Evolutionary conservation across 768 basidiomycete species (phyloP), one percentile per base, ranked within the genome.

Genomic region (Tulasnella sp.): DNA sequence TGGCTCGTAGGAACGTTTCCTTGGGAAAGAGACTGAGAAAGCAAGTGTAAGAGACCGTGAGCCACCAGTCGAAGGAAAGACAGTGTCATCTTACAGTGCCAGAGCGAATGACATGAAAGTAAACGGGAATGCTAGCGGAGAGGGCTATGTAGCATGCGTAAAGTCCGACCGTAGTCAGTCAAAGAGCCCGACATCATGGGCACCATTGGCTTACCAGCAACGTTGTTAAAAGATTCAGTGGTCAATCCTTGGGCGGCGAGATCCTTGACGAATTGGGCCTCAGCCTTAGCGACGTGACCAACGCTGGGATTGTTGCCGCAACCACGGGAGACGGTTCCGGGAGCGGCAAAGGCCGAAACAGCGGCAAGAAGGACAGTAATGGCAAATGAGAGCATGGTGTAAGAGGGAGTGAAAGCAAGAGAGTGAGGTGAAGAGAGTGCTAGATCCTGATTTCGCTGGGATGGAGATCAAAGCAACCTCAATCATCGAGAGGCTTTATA

Each of bases 1-100:
- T 75, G 75, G 16, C 29, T 16, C 8, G 37, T 34, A 34, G 73
- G n/a, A 42, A 70, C 32, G 11, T 70, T 29, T 6, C 69, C 69
- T 1, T 26, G 47, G 1, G 29, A 0, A 16, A 39, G 7, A 47
- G 69, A 29, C 40, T 69, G 36, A 0, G 19, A 34, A 17, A 11
- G 0, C 34, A 16, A 12, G 34, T 29, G 40, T 52, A 19, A 29
- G 16, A 16, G 34, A 14, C 37, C 7, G 37, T 34, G 8, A 32
- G 22, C 22, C 32, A 22, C 34, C 32, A 32, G 8, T 14, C 16
- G 14, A 19, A n/a, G 32, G 32, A 34, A 34, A 34, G 34, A 34
- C 12, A 14, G 26, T 34, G 34, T 64, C 2, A 39, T 16, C 62
- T 26, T 4, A 63, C 65, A 11, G 65, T 47, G 16, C 68, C 44